Base-by-base conservation (phyloP, 2,329 filamentous ascomycete species). In the Salinomyces thailandicus region DNA sequence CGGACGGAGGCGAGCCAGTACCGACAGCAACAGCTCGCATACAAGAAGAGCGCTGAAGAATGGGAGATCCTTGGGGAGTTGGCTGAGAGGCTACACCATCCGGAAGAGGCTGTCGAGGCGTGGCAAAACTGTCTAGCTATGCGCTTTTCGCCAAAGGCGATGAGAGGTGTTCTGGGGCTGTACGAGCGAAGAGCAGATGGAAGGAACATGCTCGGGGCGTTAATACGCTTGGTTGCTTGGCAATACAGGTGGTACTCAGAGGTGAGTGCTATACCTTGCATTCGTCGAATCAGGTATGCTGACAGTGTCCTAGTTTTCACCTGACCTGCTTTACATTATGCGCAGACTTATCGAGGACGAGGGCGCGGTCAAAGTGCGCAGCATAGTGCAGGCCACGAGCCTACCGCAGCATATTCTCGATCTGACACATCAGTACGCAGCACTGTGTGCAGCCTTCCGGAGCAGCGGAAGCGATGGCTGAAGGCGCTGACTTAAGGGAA, bases 221-320 rank as follows among this genome's bases (percentile, higher is more conserved):
- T 95, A 40, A 95, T 98, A 47, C 72, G 86, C 35, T 68, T 98
- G 28, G 85, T 96, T 20, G 91, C 89, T 9, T 98, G 91, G 91
- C 91, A 98, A 64, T 98, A 95, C 64, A 74, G 91, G 49, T 98
- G 91, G 91, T 98, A 98, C 66, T 95, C 87, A 38, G 91, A 98
- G 73, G 77, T 80, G 61, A 53, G 64, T 44, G 15, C 1, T 6
- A 18, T 12, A 16, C 5, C 37, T 29, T 11, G 29, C 24, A 17
- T 19, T 16, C 16, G 31, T 18, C 5, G 13, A 19, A 17, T 6
- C 16, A 18, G 18, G 16, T 11, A 30, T 31, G 36, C 39, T 48
- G 31, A 47, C 18, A 4, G 15, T 14, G 5, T 9, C n/a, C 12
- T 18, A 80, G 76, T 98, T 98, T 64, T 95, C 87, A 13, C 91